Conservation (phyloP, 257 asterid genomes). For the Oldenlandia corymbosa region DNA sequence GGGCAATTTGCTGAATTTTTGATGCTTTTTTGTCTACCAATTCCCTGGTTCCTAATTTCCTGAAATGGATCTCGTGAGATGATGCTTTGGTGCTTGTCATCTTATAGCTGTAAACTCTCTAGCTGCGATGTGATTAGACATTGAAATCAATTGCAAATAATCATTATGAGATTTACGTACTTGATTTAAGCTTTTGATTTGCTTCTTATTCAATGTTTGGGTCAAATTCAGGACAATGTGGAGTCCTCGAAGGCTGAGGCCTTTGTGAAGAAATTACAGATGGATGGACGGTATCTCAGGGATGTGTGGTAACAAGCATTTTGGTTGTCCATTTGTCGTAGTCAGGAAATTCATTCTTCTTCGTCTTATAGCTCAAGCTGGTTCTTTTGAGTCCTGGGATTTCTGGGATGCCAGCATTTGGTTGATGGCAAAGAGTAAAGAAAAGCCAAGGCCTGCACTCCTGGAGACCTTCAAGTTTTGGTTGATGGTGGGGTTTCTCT, state of each 20-base stretch:
- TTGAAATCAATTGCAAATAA: too few relatives aligned
- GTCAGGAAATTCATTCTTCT: slow-evolving; percentile 6
- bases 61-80: not conserved
- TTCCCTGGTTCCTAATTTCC: not conserved
- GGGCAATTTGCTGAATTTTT: too few relatives aligned
- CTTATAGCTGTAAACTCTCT: not conserved
- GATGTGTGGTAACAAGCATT: slow-evolving; percentile 54
- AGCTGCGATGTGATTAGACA: not conserved
- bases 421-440: slow-evolving; percentile 5
- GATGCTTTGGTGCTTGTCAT: not conserved
- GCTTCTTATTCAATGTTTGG: too few relatives aligned
- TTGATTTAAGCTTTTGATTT: too few relatives aligned
- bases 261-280: slow-evolving; percentile 62
- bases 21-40: too few relatives aligned
- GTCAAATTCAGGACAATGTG: slow-evolving; percentile 40
- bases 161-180: too few relatives aligned
- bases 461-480: slow-evolving; percentile 21
- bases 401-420: slow-evolving; percentile 13
- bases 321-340: not conserved
- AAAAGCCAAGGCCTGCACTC: slow-evolving; percentile 9
- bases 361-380: slow-evolving; percentile 1
- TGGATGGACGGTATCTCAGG: slow-evolving; percentile 70
- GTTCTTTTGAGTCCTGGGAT: not conserved
- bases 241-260: slow-evolving; percentile 63
- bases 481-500: slow-evolving; percentile 12